phyloP scores from a whole-genome alignment of 371 early-diverging fungal genomes.

The Mucor racemosus region DNA sequence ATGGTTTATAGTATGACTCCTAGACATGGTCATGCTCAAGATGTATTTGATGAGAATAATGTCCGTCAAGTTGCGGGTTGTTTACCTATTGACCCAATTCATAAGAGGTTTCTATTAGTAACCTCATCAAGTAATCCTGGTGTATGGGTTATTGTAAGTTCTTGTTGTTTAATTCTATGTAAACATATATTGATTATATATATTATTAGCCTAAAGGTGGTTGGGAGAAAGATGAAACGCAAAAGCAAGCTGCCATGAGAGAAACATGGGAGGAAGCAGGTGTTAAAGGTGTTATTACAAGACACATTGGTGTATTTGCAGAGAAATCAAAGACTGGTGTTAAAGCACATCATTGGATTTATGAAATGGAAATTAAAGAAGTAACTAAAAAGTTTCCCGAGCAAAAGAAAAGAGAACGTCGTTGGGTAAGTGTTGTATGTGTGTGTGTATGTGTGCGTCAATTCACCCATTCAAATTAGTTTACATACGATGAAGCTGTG shows the following conservation, averaged over 20 bases:
- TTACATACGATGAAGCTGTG: conserved; percentile 58
- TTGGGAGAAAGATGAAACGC: conserved; percentile 63
- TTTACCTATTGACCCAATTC: conserved; percentile 52
- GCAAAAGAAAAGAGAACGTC: conserved; percentile 54
- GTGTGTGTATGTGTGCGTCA: background rate
- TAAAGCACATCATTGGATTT: conserved; percentile 54
- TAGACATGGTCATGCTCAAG: conserved; percentile 40
- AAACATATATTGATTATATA: background rate
- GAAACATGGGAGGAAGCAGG: conserved; percentile 70
- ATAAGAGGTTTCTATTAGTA: conserved; percentile 52
- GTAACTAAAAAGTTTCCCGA: conserved; percentile 59
- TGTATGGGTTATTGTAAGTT: conserved; percentile 54
- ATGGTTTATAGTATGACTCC: conserved; percentile 22
- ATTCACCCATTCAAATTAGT: conserved; percentile 31
- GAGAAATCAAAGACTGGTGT: conserved; percentile 48
- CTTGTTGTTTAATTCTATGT: background rate
- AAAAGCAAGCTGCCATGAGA: conserved; percentile 58
- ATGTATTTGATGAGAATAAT: conserved; percentile 34
- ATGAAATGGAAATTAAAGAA: conserved; percentile 59
- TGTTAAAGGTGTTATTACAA: conserved; percentile 49
- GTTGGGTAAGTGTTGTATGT: conserved; percentile 46
- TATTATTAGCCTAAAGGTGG: conserved; percentile 58
- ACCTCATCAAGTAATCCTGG: conserved; percentile 47
- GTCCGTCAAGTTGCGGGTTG: conserved; percentile 59
- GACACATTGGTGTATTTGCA: conserved; percentile 53